phyloP scores from a whole-genome alignment of 495 filamentous ascomycete species.

The Endocarpon pusillum region DNA sequence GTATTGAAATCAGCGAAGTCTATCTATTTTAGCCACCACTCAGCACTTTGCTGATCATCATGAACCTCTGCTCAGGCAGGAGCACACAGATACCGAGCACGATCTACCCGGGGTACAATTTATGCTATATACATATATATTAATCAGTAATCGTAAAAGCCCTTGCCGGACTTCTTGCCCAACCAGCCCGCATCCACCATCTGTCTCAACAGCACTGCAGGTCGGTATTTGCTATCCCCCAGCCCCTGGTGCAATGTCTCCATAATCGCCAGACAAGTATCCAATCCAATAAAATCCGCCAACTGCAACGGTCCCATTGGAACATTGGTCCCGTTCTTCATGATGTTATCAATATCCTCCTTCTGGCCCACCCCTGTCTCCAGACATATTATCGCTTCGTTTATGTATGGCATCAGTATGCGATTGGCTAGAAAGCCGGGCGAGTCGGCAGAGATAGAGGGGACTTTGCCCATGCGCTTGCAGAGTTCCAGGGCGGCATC shows the following conservation, averaged over 20 bases:
- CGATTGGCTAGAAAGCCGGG: slow-evolving; percentile 93
- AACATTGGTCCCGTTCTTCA: slow-evolving; percentile 98
- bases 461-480: slow-evolving; percentile 80
- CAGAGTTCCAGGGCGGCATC: slow-evolving; percentile 77
- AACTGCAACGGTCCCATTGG: slow-evolving; percentile 92
- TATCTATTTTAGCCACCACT: no score
- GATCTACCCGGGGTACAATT: no score
- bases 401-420: slow-evolving; percentile 98
- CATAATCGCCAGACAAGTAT: slow-evolving; percentile 96
- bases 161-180: slow-evolving; percentile 93
- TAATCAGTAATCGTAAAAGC: slow-evolving; percentile 83
- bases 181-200: slow-evolving; percentile 99
- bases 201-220: slow-evolving; percentile 65
- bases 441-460: slow-evolving; percentile 70
- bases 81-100: no score
- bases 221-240: slow-evolving; percentile 87
- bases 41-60: no score
- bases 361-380: slow-evolving; percentile 79
- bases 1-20: no score
- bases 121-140: no score
- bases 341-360: slow-evolving; percentile 88
- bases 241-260: slow-evolving; percentile 84
- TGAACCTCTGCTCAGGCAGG: no score
- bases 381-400: slow-evolving; percentile 91
- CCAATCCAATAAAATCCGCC: slow-evolving; percentile 93